Percentiles rank a stretch among this genome's conserved stretches.
Evolutionary conservation across 495 filamentous ascomycete genomes (phyloP).

Genomic region (Aspergillus cristatus): DNA sequence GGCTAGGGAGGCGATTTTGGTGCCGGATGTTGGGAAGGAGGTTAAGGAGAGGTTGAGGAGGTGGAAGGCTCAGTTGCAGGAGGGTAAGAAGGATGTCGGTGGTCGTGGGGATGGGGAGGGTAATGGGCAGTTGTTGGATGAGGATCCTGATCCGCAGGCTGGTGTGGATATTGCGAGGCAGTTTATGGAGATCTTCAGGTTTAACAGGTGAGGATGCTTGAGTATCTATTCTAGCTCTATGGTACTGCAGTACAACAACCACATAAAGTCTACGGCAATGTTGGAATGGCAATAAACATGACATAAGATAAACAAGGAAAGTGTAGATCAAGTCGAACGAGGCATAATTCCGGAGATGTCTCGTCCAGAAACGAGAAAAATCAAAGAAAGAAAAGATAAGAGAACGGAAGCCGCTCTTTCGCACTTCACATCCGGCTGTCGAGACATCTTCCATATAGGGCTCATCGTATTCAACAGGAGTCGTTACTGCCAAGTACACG

Average conservation of each 20-base stretch:
- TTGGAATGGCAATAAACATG: too few relatives aligned
- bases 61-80: constrained; percentile 8
- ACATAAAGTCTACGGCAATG: too few relatives aligned
- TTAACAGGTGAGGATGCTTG: constrained; percentile 32
- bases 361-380: too few relatives aligned
- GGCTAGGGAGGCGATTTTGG: constrained; percentile 32
- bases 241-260: too few relatives aligned
- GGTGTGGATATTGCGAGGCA: constrained; percentile 39
- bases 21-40: constrained; percentile 35
- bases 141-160: constrained; percentile 28
- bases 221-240: too few relatives aligned
- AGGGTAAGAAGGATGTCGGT: background rate
- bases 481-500: constrained; percentile 20
- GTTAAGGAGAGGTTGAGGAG: constrained; percentile 22
- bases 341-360: too few relatives aligned
- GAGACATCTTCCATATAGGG: too few relatives aligned
- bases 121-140: constrained; percentile 10
- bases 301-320: too few relatives aligned
- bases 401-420: background rate
- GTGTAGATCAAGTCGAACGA: too few relatives aligned
- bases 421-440: too few relatives aligned
- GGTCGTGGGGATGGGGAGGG: background rate
- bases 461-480: constrained; percentile 16
- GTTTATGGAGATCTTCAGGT: constrained; percentile 40
- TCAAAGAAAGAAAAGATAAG: too few relatives aligned